Base-by-base conservation (phyloP, 371 early-diverging fungal species). In the Mucor saturninus region DNA sequence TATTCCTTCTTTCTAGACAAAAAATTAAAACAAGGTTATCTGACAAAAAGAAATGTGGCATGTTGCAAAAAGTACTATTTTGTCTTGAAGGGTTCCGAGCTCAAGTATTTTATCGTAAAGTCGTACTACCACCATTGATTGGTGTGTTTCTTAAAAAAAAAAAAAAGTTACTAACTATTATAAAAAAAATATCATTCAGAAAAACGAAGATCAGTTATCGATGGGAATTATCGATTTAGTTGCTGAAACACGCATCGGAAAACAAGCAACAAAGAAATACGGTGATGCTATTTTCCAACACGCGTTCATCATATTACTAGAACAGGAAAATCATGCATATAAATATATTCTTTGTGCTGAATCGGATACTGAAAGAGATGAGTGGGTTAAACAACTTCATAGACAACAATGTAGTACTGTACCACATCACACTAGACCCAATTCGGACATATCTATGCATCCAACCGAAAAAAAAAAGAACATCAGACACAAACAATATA, bases 41-140 rank as follows among this genome's bases (percentile, higher is more conserved):
- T 95, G 54, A 86, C 88, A 54, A 94, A 95, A 72, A 86, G 89
- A 72, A 87, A 71, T 35, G n/a, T 32, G 91, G 92, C 83, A 93
- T 91, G 91, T 13, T 93, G 95, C 91, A 94, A 95, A 71, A 80
- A 87, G 30, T 83, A 94, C 56, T 95, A 88, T 75, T 95, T 92
- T 77, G 80, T 51, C 39, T 5, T 51, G 52, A 11, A n/a, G 8
- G 38, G 14, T 37, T 40, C 39, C 15, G 21, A 50, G 38, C 32
- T 56, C 4, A 29, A 40, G 9, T 49, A 58, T 37, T 53, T 59
- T 46, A 13, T 35, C 2, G 54, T 57, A 53, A 58, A 31, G 28
- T 28, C 3, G 21, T 2, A 7, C 21, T 26, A 10, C 43, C 43
- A 5, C 3, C 13, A 9, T 14, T n/a, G 21, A 21, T 21, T 21